Percentiles rank a stretch among this genome's conserved stretches.
Evolutionary conservation across 192 early-diverging fungal genomes (phyloP).

Genomic region (Entomortierella lignicola): DNA sequence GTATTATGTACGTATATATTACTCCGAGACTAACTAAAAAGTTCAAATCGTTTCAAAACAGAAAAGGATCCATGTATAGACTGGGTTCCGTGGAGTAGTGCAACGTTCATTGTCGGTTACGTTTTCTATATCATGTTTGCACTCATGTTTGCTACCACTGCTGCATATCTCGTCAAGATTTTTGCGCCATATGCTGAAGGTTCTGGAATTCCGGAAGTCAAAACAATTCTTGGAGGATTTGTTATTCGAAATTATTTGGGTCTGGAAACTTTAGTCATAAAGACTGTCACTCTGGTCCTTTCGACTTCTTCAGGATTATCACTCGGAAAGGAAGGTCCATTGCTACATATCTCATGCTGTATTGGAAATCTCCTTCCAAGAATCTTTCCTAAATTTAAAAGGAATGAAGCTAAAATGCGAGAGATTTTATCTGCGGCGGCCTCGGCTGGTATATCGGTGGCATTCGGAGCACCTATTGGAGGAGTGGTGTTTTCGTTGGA

Average conservation of each 20-base stretch:
- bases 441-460: conserved; percentile 93
- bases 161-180: conserved; percentile 66
- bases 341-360: conserved; percentile 93
- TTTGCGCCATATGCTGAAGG: conserved; percentile 87
- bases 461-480: conserved; percentile 97
- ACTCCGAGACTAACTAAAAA: too few species aligned
- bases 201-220: conserved; percentile 96
- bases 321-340: conserved; percentile 94
- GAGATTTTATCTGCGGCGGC: conserved; percentile 94
- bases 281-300: conserved; percentile 86
- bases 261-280: conserved; percentile 89
- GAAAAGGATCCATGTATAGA: conserved; percentile 41
- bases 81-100: conserved; percentile 57
- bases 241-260: conserved; percentile 94
- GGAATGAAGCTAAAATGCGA: conserved; percentile 92
- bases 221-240: conserved; percentile 94
- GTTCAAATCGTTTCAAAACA: neutral
- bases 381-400: conserved; percentile 90
- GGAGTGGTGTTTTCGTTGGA: conserved; percentile 95
- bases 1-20: neutral
- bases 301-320: conserved; percentile 87
- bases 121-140: conserved; percentile 61
- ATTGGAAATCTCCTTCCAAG: conserved; percentile 88
- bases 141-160: conserved; percentile 53
- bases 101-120: conserved; percentile 54